Evolutionary conservation across 257 asterid genomes (phyloP), one percentile per base, ranked within the genome.

Genomic region (Cynanchum wilfordii): DNA sequence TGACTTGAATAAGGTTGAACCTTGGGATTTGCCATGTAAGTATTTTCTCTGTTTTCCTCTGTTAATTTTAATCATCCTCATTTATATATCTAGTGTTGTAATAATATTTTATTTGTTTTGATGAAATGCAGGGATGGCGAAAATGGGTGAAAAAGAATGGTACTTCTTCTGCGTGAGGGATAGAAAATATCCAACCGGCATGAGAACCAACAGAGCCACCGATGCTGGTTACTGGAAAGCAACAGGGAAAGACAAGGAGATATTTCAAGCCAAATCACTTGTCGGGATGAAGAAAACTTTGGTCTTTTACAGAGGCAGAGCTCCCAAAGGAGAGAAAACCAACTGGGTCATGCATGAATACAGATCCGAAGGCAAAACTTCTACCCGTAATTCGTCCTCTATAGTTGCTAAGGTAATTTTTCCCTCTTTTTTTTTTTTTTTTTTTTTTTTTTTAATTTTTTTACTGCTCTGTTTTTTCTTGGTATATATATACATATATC

Each of bases 21-120:
- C 98, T 7, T 93, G 97, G 97, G 96, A 93, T 25, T 79, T 93
- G 78, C 98, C 97, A 40, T 83, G 97, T 93, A 76, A 83, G 90
- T 79, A 3, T n/a, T 36, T 52, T 4, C 4, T 7, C 13, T 10
- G 6, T 16, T 2, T 42, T 75, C 25, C 13, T 40, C 52, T 20
- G 63, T n/a, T n/a, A n/a, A n/a, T n/a, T n/a, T n/a, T n/a, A n/a
- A n/a, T n/a, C n/a, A n/a, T n/a, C n/a, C n/a, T n/a, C n/a, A n/a
- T n/a, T n/a, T n/a, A n/a, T n/a, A n/a, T n/a, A n/a, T n/a, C n/a
- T n/a, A n/a, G n/a, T n/a, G n/a, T n/a, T 33, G 58, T 64, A 10
- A n/a, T 73, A 7, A 74, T 2, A 3, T 42, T 33, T 33, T 33
- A 54, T 5, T 17, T 20, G 73, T 52, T 52, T 70, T 16, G 13